Conservation (phyloP, 805 yeast genomes). For the Candida tallmaniae region DNA sequence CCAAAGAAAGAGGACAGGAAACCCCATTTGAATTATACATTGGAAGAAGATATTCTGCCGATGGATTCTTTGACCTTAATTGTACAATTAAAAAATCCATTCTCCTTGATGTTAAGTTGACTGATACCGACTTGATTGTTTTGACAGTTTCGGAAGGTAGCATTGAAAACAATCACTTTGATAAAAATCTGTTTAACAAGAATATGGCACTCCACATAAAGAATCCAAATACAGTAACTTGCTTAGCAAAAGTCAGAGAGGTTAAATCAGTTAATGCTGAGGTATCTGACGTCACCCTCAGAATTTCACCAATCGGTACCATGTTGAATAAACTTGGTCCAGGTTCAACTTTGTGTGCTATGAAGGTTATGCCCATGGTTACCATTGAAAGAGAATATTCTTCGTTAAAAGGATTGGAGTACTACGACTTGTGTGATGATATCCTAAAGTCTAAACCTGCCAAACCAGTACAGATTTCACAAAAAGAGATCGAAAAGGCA, state of each 20-base stretch:
- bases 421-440: constrained; percentile 68
- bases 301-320: constrained; percentile 55
- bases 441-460: constrained; percentile 67
- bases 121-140: constrained; percentile 76
- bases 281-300: constrained; percentile 67
- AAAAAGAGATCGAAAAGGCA: constrained; percentile 34
- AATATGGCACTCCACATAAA: constrained; percentile 21
- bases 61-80: constrained; percentile 83
- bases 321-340: constrained; percentile 58
- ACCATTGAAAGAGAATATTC: constrained; percentile 92
- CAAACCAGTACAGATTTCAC: constrained; percentile 28
- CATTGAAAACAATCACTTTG: constrained; percentile 27
- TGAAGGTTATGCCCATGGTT: constrained; percentile 79
- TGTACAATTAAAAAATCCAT: constrained; percentile 58
- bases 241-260: constrained; percentile 78
- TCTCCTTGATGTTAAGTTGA: constrained; percentile 48
- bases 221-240: constrained; percentile 38
- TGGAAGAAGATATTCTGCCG: constrained; percentile 80
- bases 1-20: constrained; percentile 58
- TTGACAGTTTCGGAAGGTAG: neutral
- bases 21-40: constrained; percentile 62
- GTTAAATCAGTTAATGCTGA: constrained; percentile 62
- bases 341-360: constrained; percentile 56
- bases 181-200: neutral
- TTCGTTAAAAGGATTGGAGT: constrained; percentile 74